Percentiles rank a stretch among this genome's conserved stretches.
These are phyloP conservation scores for Termitomyces heimii DNA, from an alignment of 768 basidiomycete species.

Conservation along the genomic window DNA sequence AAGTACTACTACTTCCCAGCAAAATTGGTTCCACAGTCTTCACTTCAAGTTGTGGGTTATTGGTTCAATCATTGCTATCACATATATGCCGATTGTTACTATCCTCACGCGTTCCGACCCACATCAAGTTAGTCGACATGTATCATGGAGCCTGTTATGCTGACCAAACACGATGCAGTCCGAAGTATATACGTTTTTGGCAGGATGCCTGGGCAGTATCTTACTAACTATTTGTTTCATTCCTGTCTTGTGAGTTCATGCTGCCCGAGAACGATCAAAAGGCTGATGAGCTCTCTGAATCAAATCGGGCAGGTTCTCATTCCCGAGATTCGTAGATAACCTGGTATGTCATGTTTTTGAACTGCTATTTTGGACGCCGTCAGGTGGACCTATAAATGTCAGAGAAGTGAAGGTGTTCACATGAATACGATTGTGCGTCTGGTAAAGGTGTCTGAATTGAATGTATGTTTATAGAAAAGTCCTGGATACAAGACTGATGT, in stretches of 20 bases:
- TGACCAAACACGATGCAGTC: slow-evolving; percentile 32
- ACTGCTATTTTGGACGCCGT: too few species aligned
- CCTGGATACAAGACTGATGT: neutral
- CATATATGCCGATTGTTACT: slow-evolving; percentile 68
- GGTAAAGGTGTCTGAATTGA: slow-evolving; percentile 77
- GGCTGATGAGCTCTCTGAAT: neutral
- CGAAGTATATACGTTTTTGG: slow-evolving; percentile 65
- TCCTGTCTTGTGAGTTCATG: slow-evolving; percentile 54
- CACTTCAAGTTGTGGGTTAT: slow-evolving; percentile 73
- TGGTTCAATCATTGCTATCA: slow-evolving; percentile 54
- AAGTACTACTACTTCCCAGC: slow-evolving; percentile 41
- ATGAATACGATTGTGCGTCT: slow-evolving; percentile 59
- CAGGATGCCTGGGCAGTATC: slow-evolving; percentile 63
- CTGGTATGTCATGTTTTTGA: slow-evolving; percentile 37
- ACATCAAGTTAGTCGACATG: slow-evolving; percentile 28
- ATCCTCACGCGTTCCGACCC: slow-evolving; percentile 55
- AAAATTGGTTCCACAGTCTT: slow-evolving; percentile 70
- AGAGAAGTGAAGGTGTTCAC: slow-evolving; percentile 64
- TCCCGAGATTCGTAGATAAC: slow-evolving; percentile 57
- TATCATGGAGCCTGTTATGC: neutral
- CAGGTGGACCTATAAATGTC: neutral
- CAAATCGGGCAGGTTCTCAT: slow-evolving; percentile 59
- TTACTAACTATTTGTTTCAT: slow-evolving; percentile 70
- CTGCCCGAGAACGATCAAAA: slow-evolving; percentile 1
- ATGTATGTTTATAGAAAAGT: slow-evolving; percentile 39